Base-by-base conservation (phyloP, 768 basidiomycete genomes). In the Pleurotus ostreatus region DNA sequence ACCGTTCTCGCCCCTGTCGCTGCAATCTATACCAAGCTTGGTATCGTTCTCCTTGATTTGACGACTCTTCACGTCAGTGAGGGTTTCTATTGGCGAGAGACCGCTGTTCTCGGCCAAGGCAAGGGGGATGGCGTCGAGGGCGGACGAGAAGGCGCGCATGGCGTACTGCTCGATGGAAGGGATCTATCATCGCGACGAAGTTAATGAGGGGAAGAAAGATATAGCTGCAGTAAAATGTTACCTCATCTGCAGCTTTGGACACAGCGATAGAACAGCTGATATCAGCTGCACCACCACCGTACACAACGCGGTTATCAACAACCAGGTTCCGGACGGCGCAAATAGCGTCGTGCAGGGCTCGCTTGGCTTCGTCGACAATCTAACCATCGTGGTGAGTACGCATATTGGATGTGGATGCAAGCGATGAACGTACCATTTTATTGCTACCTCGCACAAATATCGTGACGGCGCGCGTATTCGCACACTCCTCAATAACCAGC, bases 321-420 rank as follows among this genome's bases (percentile, higher is more conserved):
- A 98, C 85, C 49, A 99, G 80, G 67, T 98, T 98, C 57, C 97
- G 89, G 46, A 98, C 96, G 26, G 89, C 96, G 63, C 97, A 99
- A 62, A 98, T 86, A 13, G 97, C 94, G 70, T 99, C 97, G 70
- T 99, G 97, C 34, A 99, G 78, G 3, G 97, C 94, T 26, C 97
- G 91, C 70, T 98, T 98, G 57, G 94, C 96, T 71, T 99, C 97
- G 66, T 99, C 97, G 58, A 99, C 94, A 64, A 99, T 98, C 96
- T 99, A 65, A 11, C 30, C 30, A 4, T 12, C 25, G 56, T 41
- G 23, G 53, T n/a, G 13, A 39, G 26, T 22, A 7, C 18, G 22
- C 58, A 13, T 20, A 44, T 2, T 16, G 12, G 30, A 20, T 26
- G 8, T 8, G 16, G 54, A 45, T 1, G 38, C 6, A 23, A 41